A percentile compares a stretch with the other conserved stretches of the same genome.
Conservation (phyloP, 768 basidiomycete genomes). For the Pleurotus giganteus region DNA sequence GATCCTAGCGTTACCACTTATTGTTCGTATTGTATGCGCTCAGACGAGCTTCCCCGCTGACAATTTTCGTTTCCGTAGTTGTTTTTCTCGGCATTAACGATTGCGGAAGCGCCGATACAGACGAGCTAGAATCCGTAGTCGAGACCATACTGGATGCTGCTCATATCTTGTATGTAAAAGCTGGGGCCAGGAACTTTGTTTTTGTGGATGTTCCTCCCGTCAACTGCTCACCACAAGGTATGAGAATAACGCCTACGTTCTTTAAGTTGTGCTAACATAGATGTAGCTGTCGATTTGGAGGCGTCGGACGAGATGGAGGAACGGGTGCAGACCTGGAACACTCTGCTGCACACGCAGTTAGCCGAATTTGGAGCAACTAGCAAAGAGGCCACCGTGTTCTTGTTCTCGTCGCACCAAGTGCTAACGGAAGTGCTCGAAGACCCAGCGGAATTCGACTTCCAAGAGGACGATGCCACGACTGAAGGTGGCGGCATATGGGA, state of each 20-base stretch:
- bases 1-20: too few species aligned
- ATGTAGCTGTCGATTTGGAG: not conserved
- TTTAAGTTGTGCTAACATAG: not conserved
- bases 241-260: not conserved
- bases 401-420: slow-evolving; percentile 30
- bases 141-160: slow-evolving; percentile 22
- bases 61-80: too few species aligned
- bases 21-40: too few species aligned
- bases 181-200: slow-evolving; percentile 33
- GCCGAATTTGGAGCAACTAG: slow-evolving; percentile 21
- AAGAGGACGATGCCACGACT: slow-evolving; percentile 22
- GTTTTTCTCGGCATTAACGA: slow-evolving; percentile 40
- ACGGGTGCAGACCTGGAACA: slow-evolving; percentile 30
- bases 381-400: slow-evolving; percentile 23
- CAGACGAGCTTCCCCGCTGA: too few species aligned
- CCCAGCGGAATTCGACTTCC: slow-evolving; percentile 27
- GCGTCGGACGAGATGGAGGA: not conserved
- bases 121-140: slow-evolving; percentile 26
- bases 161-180: slow-evolving; percentile 28
- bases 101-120: slow-evolving; percentile 25
- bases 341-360: slow-evolving; percentile 17
- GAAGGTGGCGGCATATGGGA: slow-evolving; percentile 34
- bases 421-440: slow-evolving; percentile 33
- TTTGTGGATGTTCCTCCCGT: slow-evolving; percentile 37
- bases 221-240: slow-evolving; percentile 35